A percentile compares a stretch with the other conserved stretches of the same genome.
These are phyloP conservation scores for Lachnellula hyalina DNA, from an alignment of 2,329 filamentous ascomycete genomes.

Conservation along the genomic window DNA sequence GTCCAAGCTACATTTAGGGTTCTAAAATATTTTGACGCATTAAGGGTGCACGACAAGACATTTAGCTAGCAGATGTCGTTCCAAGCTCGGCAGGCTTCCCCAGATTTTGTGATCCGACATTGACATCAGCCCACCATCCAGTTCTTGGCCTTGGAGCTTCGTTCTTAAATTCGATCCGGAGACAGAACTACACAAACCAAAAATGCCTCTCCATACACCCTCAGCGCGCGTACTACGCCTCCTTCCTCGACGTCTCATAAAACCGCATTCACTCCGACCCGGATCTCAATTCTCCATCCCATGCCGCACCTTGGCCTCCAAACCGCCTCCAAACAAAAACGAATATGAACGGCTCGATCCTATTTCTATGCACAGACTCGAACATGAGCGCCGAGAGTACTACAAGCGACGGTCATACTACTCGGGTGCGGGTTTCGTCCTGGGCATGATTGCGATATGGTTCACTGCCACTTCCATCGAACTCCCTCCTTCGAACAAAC, in stretches of 20 bases:
- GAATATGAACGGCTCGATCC: conserved; percentile 16
- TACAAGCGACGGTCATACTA: conserved; percentile 30
- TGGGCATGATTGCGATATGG: conserved; percentile 30
- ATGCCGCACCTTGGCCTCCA: conserved; percentile 2
- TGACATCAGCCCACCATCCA: conserved; percentile 8
- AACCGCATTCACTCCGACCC: conserved; percentile 6
- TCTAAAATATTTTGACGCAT: too few relatives aligned
- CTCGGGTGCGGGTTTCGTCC: conserved; percentile 21
- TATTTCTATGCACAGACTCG: conserved; percentile 27
- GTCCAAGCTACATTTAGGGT: too few relatives aligned
- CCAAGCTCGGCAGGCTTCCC: conserved; percentile 12
- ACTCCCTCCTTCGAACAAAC: conserved; percentile 12
- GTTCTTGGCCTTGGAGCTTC: neutral
- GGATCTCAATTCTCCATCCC: neutral
- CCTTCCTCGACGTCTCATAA: neutral
- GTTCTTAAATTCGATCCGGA: neutral
- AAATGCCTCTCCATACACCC: conserved; percentile 21
- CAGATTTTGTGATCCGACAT: conserved; percentile 9
- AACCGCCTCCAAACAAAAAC: conserved; percentile 1
- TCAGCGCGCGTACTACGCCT: conserved; percentile 6
- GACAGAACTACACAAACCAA: neutral
- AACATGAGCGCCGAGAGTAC: conserved; percentile 21
- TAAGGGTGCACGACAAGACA: neutral
- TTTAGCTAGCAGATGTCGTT: neutral
- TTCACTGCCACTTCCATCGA: conserved; percentile 28